Evolutionary conservation across 805 yeast genomes (phyloP), one percentile per base, ranked within the genome.

Genomic region (Lipomyces spencermartinsiae): DNA sequence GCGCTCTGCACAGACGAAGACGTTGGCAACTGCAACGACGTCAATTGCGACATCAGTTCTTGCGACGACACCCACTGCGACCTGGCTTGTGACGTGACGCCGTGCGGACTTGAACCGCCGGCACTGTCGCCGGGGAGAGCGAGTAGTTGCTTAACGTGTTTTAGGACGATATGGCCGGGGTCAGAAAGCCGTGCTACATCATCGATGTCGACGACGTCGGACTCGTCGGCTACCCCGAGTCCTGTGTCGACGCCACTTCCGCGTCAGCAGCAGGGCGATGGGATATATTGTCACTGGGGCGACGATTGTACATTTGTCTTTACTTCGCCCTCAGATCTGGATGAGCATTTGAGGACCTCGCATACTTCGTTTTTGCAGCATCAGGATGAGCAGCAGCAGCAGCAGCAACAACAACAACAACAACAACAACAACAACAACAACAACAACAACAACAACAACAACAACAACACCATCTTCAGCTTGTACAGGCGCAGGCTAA

Each of bases 231-330:
- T 46, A 60, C 14, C 29, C 12, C 37, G 49, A 33, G 34, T 34
- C 57, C 34, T 33, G 58, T 19, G 4, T n/a, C 53, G 22, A 60
- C 19, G 37, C 53, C 29, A 25, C 35, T 29, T 4, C 61, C 16
- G 7, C 14, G n/a, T 33, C 55, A 34, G 14, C 53, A 49, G 53
- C 46, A 25, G 31, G 57, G 10, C 4, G 34, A 46, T 12, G 29
- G 33, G 8, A 63, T 35, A 14, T 39, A 59, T 16, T 71, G 74
- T 29, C 72, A 68, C 53, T 71, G 74, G 74, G 73, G 73, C 33
- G 71, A 64, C 31, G 71, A 71, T 56, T 71, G 73, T 37, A 46
- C 63, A 8, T 71, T 70, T 51, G 62, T 67, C 10, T 71, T 71
- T 46, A 68, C 70, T 9, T 68, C 73, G 1, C 67, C 69, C 12